phyloP scores from a whole-genome alignment of 805 yeast genomes.

The Komagataella phaffii region DNA sequence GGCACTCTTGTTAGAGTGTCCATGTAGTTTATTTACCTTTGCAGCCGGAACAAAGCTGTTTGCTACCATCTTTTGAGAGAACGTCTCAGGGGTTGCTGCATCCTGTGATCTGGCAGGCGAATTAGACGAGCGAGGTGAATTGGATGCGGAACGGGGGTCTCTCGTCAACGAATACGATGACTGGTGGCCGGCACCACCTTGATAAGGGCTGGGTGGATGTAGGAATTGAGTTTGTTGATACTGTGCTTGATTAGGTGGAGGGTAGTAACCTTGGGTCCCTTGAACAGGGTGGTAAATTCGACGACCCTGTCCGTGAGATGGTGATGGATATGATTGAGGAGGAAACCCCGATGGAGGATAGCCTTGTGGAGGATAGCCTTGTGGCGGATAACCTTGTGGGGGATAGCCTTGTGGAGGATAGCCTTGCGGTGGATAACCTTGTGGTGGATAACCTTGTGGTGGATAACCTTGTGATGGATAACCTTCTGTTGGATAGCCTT shows the following conservation, averaged over 20 bases:
- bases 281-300: neutral
- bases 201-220: neutral
- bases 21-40: conserved; percentile 31
- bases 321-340: neutral
- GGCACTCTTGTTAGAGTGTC: conserved; percentile 17
- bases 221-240: neutral
- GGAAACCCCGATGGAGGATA: neutral
- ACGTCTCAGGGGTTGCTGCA: neutral
- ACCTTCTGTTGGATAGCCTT: neutral
- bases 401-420: neutral
- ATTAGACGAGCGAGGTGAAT: neutral
- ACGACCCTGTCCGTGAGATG: neutral
- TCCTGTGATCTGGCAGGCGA: conserved; percentile 1
- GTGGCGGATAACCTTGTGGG: neutral
- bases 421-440: neutral
- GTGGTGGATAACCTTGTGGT: neutral
- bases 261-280: neutral
- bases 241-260: neutral
- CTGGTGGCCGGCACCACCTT: neutral
- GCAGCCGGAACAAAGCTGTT: neutral
- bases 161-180: neutral
- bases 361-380: neutral
- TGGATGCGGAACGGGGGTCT: neutral
- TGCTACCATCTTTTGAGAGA: neutral
- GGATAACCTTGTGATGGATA: neutral